phyloP scores from a whole-genome alignment of 2,329 filamentous ascomycete species.

The Aspergillus novofumigatus region DNA sequence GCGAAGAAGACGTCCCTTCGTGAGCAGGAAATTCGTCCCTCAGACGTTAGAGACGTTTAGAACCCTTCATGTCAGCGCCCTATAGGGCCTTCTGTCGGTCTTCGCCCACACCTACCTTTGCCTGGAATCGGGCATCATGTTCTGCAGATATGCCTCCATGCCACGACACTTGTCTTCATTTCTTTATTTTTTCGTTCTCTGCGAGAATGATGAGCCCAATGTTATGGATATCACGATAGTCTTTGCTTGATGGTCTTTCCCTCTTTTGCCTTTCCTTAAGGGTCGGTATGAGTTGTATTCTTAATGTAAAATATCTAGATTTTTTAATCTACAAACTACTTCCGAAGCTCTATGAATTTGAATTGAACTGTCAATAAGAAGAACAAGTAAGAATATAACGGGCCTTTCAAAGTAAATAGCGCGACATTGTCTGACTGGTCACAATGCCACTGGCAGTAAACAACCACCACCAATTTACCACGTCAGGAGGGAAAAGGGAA shows the following conservation, averaged over 20 bases:
- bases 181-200: background rate
- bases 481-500: background rate
- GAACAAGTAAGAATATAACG: background rate
- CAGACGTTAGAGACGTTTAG: background rate
- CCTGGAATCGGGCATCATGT: background rate
- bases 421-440: background rate
- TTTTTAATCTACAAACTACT: background rate
- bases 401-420: background rate
- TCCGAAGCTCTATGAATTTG: background rate
- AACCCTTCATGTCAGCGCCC: background rate
- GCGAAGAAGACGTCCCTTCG: conserved; percentile 13
- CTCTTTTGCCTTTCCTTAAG: background rate
- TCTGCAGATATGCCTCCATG: background rate
- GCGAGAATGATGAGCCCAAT: conserved; percentile 19
- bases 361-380: background rate
- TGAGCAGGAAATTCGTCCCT: background rate
- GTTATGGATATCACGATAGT: conserved; percentile 26
- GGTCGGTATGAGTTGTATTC: background rate
- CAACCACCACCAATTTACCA: background rate
- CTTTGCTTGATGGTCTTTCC: background rate
- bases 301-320: background rate
- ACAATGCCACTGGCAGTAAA: background rate
- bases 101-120: background rate
- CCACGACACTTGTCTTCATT: background rate
- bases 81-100: background rate